A percentile compares a stretch with the other conserved stretches of the same genome.
Conservation (phyloP, 2,329 filamentous ascomycete species). For the Ophiostoma sp. region DNA sequence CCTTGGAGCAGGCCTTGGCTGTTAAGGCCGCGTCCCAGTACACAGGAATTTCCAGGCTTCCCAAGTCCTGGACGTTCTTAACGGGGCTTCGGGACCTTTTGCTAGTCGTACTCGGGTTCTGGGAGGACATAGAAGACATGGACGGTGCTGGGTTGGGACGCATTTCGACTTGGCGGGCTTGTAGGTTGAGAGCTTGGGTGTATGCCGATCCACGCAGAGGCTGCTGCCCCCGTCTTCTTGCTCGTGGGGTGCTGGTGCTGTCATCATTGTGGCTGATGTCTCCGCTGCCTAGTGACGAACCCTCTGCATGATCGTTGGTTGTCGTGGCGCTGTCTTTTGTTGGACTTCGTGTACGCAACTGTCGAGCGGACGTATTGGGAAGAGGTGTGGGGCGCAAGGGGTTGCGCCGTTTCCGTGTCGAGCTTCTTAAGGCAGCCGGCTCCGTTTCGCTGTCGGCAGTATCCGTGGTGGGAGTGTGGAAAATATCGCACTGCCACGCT, state of each 20-base stretch:
- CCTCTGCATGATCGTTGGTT: slow-evolving; percentile 11
- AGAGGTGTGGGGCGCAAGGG: background rate
- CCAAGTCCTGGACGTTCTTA: slow-evolving; percentile 9
- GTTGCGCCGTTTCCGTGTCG: too few species aligned
- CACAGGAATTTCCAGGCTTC: slow-evolving; percentile 13
- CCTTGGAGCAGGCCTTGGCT: slow-evolving; percentile 14
- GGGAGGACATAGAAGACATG: slow-evolving; percentile 15
- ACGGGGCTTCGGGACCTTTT: slow-evolving; percentile 13
- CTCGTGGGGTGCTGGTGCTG: background rate
- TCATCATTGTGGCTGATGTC: background rate
- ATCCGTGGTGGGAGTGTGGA: slow-evolving; percentile 1
- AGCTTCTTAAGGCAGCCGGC: background rate
- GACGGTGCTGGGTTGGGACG: slow-evolving; percentile 16
- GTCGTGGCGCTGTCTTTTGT: slow-evolving; percentile 8
- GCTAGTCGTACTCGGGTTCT: slow-evolving; percentile 8
- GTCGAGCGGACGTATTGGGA: background rate
- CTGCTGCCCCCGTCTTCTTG: background rate
- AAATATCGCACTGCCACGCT: slow-evolving; percentile 13
- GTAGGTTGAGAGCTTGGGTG: slow-evolving; percentile 13
- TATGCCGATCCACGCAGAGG: slow-evolving; percentile 4
- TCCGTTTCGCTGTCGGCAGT: slow-evolving; percentile 4
- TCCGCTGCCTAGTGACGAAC: background rate
- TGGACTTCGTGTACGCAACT: background rate
- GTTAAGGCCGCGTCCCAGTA: slow-evolving; percentile 16
- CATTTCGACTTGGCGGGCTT: slow-evolving; percentile 14